A percentile compares a stretch with the other conserved stretches of the same genome.
Evolutionary conservation across 108 stramenopile genomes (phyloP).

Genomic region (Discostella stelligeroides): DNA sequence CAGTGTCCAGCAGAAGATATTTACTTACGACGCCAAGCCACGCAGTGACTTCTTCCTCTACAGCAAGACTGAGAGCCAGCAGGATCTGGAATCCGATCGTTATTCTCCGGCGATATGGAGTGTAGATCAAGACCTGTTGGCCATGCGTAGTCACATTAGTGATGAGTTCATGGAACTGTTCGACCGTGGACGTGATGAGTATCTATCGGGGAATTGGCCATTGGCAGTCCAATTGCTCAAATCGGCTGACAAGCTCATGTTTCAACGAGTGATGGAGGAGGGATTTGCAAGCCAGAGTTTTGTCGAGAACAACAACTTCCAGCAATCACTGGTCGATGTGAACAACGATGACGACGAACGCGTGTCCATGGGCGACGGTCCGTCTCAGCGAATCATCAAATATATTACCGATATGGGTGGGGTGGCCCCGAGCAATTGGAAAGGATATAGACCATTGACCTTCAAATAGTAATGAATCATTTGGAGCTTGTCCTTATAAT

Average conservation of each 20-base stretch:
- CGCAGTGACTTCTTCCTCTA: constrained; percentile 82
- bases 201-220: constrained; percentile 77
- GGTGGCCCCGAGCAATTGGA: constrained; percentile 71
- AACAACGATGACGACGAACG: constrained; percentile 27
- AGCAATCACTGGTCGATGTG: constrained; percentile 27
- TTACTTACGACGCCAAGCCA: constrained; percentile 87
- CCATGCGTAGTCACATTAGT: constrained; percentile 80
- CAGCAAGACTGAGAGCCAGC: constrained; percentile 64
- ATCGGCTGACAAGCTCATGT: constrained; percentile 79
- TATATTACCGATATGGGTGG: constrained; percentile 73
- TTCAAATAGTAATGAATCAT: constrained; percentile 72
- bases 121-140: constrained; percentile 77
- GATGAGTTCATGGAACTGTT: constrained; percentile 76
- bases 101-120: constrained; percentile 77
- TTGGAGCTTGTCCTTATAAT: too few relatives aligned
- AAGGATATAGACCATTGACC: constrained; percentile 77
- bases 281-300: constrained; percentile 42
- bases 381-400: constrained; percentile 68
- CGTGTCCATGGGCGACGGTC: constrained; percentile 79
- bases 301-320: constrained; percentile 6
- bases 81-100: constrained; percentile 72
- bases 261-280: constrained; percentile 60
- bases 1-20: constrained; percentile 81
- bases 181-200: constrained; percentile 65
- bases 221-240: constrained; percentile 61